Evolutionary conservation across 78 protist species (phyloP), one percentile per base, ranked within the genome.

Genomic region (Guillardia theta): DNA sequence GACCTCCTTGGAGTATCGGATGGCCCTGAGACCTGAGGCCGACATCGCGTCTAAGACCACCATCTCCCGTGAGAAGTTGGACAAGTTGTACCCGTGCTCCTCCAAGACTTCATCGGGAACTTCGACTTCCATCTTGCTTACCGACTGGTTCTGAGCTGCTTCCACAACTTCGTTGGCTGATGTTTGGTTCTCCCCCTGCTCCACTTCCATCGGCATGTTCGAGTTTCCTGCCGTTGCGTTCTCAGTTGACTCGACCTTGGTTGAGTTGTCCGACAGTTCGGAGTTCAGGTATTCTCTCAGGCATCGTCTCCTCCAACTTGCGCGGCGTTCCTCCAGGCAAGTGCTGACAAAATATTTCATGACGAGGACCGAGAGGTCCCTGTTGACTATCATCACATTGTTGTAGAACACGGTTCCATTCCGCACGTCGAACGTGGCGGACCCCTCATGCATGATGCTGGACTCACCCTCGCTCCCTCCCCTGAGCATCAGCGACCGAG

Each of bases 341-440:
- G 77, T 78, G 36, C 88, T 92, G 77, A 37, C 90, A 33, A 94
- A 96, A 4, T 27, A 37, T 3, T 33, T 47, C 80, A 97, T 58
- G 21, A 44, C 92, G 5, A 88, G 48, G 10, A 95, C 95, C 36
- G 98, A 96, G 44, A 98, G 47, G 77, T 98, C 99, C 53, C 99
- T 93, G 92, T 98, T 98, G 94, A 98, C 97, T 50, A 94, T 97
- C 64, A 98, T 99, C 30, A 96, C 99, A n/a, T 98, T 98, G 95
- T 98, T 98, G 96, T 98, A 98, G 80, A 98, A 98, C 50, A 97
- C 98, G n/a, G 95, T 96, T 2, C 94, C 53, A 50, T 5, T 4
- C 33, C 46, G 33, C 83, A 1, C 83, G 36, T 70, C 46, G 41
- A 70, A 70, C 41, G 1, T 36, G 4, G 83, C 83, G 5, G 41